phyloP scores from a whole-genome alignment of 2,329 filamentous ascomycete genomes.

The Fusarium oxysporum region DNA sequence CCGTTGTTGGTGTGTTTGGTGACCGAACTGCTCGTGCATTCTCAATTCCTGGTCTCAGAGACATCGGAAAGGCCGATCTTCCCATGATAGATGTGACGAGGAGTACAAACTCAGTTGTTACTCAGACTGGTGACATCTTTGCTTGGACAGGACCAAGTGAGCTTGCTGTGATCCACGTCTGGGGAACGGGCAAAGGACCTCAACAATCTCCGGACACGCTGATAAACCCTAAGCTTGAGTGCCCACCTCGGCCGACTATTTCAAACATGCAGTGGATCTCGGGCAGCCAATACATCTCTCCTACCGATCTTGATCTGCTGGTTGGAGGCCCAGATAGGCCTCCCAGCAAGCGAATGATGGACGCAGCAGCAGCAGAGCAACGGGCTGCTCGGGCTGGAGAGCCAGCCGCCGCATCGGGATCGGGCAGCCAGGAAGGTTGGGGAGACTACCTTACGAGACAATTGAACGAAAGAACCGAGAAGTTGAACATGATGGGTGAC shows the following conservation, averaged over 20 bases:
- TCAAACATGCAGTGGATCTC: constrained; percentile 97
- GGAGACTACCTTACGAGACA: constrained; percentile 87
- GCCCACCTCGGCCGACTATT: constrained; percentile 89
- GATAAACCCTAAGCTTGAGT: constrained; percentile 78
- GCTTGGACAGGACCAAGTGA: constrained; percentile 92
- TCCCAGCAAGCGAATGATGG: constrained; percentile 87
- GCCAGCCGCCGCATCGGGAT: constrained; percentile 46
- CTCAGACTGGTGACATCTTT: constrained; percentile 82
- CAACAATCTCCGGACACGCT: constrained; percentile 77
- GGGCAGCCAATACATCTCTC: constrained; percentile 90
- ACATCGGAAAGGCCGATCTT: constrained; percentile 77
- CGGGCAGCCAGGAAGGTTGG: constrained; percentile 69
- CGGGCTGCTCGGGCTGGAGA: constrained; percentile 61
- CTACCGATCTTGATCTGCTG: constrained; percentile 87
- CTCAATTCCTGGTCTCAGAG: constrained; percentile 87
- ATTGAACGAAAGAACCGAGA: constrained; percentile 91
- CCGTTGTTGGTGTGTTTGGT: constrained; percentile 85
- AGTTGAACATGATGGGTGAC: constrained; percentile 84
- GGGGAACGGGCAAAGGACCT: constrained; percentile 77
- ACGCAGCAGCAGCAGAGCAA: constrained; percentile 81
- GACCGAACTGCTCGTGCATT: constrained; percentile 84
- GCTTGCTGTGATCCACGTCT: constrained; percentile 83
- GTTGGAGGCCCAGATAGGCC: constrained; percentile 91
- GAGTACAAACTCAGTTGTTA: constrained; percentile 76
- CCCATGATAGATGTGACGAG: constrained; percentile 79